Conservation (phyloP, 2,329 filamentous ascomycete species). For the Lecanicillium sp. region DNA sequence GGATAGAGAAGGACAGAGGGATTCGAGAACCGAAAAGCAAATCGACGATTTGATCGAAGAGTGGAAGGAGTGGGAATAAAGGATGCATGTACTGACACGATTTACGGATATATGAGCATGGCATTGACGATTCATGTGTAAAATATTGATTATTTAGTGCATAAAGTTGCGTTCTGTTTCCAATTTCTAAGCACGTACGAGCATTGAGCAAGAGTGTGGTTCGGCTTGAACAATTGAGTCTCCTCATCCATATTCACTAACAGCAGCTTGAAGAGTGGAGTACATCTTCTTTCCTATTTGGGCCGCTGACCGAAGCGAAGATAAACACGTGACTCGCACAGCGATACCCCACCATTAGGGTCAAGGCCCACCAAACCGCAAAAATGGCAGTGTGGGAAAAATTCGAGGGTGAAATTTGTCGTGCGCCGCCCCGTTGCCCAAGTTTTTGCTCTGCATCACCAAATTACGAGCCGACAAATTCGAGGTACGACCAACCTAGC, state of each 20-base stretch:
- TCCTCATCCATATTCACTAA: no score
- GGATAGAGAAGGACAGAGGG: constrained; percentile 29
- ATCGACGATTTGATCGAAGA: constrained; percentile 46
- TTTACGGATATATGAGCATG: no score
- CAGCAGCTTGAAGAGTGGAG: no score
- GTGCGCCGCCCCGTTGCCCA: constrained; percentile 22
- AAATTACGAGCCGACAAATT: constrained; percentile 35
- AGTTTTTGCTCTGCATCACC: constrained; percentile 28
- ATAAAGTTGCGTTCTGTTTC: no score
- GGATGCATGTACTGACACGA: constrained; percentile 8
- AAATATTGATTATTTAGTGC: no score
- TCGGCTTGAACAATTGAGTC: no score
- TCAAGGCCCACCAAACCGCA: constrained; percentile 34
- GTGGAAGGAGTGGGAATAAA: constrained; percentile 54
- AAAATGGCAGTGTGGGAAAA: constrained; percentile 19
- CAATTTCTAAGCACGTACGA: no score
- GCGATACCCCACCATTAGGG: constrained; percentile 29
- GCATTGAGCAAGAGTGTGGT: no score
- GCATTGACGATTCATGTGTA: no score
- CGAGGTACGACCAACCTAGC: constrained; percentile 28
- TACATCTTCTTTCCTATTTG: not conserved
- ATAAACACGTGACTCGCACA: not conserved
- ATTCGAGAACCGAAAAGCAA: constrained; percentile 36
- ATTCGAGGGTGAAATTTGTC: constrained; percentile 35
- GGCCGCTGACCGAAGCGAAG: not conserved